Base-by-base conservation (phyloP, 1,284 basidiomycete genomes). In the Cutaneotrichosporon sp. region DNA sequence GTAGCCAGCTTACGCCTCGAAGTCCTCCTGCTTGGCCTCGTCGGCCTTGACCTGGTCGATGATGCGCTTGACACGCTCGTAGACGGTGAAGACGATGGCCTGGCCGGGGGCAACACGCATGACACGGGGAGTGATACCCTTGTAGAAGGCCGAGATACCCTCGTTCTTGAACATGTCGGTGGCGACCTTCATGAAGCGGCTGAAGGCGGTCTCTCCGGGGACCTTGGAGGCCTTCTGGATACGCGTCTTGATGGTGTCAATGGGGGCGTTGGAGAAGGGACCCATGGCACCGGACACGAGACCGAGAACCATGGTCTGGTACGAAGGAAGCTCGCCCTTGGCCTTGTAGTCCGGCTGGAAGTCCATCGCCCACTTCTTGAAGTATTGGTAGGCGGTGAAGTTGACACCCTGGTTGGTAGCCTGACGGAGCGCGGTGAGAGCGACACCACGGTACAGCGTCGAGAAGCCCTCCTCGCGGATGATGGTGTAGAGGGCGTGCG, bases 321-420 rank as follows among this genome's bases (percentile, higher is more conserved):
- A 97, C 37, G 88, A 90, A 2, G 94, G 96, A 49, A 99, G 80
- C 46, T 49, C 46, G 20, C 66, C 68, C 38, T 62, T 62, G 26
- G 71, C 75, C 37, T 86, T 82, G 10, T 74, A 75, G 35, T 86
- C 81, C 12, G 91, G 91, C 72, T 98, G 94, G 62, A 81, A 77
- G 52, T 76, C 76, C 56, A 87, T 81, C 26, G 88, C 87, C 51
- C 84, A 66, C 69, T 86, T 87, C 80, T 97, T 97, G 65, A 97
- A 79, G 72, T 97, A 90, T 75, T 97, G 94, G 79, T 98, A 99
- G 34, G 89, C 91, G 5, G 94, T 98, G 68, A 99, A 99, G 76
- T 98, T 98, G 52, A 91, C 94, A 63, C 90, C 92, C 78, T 98
- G 96, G 74, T 99, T 99, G 22, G 94, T 99, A 11, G 96, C 93